Conservation (phyloP, 306 rosid species). For the Arachis hypogaea region DNA sequence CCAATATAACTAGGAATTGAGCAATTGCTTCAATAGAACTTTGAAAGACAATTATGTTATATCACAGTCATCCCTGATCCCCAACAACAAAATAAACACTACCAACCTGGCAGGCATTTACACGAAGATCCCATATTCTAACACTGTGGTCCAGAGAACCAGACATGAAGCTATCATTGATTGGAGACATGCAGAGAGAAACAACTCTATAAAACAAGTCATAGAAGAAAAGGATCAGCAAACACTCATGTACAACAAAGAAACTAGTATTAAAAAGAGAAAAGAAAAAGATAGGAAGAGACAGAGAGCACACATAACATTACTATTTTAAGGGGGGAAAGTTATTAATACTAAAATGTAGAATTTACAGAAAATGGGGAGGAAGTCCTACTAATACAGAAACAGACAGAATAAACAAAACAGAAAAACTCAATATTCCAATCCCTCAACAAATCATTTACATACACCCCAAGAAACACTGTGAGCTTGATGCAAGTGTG, state of each 20-base stretch:
- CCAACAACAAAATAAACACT: not conserved
- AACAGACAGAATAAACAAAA: not conserved
- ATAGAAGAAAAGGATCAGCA: constrained; percentile 35
- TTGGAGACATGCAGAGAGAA: constrained; percentile 98
- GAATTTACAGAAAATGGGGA: not conserved
- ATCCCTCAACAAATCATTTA: not conserved
- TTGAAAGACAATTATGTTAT: constrained; percentile 8
- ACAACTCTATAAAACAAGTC: constrained; percentile 64
- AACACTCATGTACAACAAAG: constrained; percentile 21
- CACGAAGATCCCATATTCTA: constrained; percentile 98
- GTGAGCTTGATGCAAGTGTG: not conserved
- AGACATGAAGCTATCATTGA: constrained; percentile 98
- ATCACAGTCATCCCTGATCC: not conserved
- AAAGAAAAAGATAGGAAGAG: not conserved
- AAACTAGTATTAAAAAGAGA: not conserved
- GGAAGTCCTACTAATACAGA: not conserved
- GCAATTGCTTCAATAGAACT: constrained; percentile 6
- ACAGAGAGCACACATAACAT: not conserved
- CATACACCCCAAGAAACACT: not conserved
- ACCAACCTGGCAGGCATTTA: constrained; percentile 95
- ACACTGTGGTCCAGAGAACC: constrained; percentile 93
- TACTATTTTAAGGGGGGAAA: not conserved
- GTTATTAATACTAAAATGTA: not conserved
- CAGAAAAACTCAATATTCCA: not conserved
- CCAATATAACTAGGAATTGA: constrained; percentile 14